These are phyloP conservation scores for Hypoxylon sp. DNA, from an alignment of 2,329 filamentous ascomycete genomes.

Conservation along the genomic window DNA sequence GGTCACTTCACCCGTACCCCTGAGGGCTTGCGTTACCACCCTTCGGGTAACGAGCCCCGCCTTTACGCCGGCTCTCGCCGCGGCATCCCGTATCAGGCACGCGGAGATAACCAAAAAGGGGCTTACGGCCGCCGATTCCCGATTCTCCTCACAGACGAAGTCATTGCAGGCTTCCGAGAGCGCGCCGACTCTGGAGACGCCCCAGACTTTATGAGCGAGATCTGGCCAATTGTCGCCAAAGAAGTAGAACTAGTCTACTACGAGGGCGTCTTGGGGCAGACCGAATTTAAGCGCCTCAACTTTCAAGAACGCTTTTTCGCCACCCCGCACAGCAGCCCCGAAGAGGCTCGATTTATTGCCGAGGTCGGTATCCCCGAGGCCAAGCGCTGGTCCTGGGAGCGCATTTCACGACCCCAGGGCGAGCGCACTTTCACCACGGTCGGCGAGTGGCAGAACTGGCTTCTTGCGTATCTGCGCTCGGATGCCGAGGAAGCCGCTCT, in stretches of 20 bases:
- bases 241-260: conserved; percentile 42
- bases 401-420: conserved; percentile 25
- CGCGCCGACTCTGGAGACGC: conserved; percentile 29
- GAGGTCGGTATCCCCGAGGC: conserved; percentile 26
- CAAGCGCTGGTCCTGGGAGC: conserved; percentile 40
- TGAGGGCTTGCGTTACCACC: conserved; percentile 6
- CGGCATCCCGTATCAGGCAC: conserved; percentile 43
- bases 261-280: conserved; percentile 19
- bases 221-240: conserved; percentile 41
- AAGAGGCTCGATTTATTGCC: conserved; percentile 18
- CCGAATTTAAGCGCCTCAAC: conserved; percentile 1
- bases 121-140: conserved; percentile 30
- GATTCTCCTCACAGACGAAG: conserved; percentile 29
- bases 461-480: background rate
- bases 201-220: conserved; percentile 33
- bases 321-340: background rate
- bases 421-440: conserved; percentile 9
- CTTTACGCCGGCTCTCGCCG: conserved; percentile 41
- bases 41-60: conserved; percentile 39
- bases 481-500: conserved; percentile 19
- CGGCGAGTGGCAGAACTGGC: background rate
- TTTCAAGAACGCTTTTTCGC: background rate
- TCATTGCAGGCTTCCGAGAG: conserved; percentile 27
- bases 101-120: conserved; percentile 41
- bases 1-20: conserved; percentile 31